Percentiles rank a stretch among this genome's conserved stretches.
These are phyloP conservation scores for Ophiostoma tasmaniense DNA, from an alignment of 2,329 filamentous ascomycete genomes.

Conservation along the genomic window DNA sequence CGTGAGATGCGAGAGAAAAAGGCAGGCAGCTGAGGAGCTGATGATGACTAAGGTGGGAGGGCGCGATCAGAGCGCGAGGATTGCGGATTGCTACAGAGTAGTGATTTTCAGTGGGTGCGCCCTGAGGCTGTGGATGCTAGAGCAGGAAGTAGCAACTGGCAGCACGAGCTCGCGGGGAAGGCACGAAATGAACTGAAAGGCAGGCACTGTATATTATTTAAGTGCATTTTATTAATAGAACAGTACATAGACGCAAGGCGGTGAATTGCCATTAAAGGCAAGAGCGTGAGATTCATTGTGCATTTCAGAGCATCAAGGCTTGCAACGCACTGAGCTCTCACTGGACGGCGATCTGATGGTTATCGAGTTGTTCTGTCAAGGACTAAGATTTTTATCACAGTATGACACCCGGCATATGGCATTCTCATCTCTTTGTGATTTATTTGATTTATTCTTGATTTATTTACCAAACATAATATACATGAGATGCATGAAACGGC, in stretches of 20 bases:
- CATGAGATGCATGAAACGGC: background rate
- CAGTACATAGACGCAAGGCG: background rate
- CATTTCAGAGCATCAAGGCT: background rate
- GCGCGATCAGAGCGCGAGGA: background rate
- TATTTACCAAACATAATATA: conserved; percentile 2
- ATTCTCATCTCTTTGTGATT: background rate
- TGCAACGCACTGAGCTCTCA: too few relatives aligned
- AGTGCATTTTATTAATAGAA: background rate
- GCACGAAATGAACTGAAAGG: background rate
- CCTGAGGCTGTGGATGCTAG: conserved; percentile 1
- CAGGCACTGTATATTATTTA: too few relatives aligned
- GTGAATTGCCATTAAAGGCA: background rate
- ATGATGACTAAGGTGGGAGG: conserved; percentile 8
- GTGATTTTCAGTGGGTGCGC: conserved; percentile 1
- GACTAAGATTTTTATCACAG: too few relatives aligned
- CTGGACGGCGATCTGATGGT: too few relatives aligned
- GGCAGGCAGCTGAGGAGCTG: background rate
- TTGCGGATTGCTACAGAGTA: background rate
- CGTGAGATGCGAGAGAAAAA: conserved; percentile 3
- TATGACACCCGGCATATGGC: too few relatives aligned
- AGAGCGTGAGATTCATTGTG: background rate
- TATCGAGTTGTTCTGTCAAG: too few relatives aligned
- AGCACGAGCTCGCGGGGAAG: background rate
- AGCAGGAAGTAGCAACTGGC: background rate
- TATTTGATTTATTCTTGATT: background rate